Conservation (phyloP, 257 asterid species). For the Henckelia pumila region DNA sequence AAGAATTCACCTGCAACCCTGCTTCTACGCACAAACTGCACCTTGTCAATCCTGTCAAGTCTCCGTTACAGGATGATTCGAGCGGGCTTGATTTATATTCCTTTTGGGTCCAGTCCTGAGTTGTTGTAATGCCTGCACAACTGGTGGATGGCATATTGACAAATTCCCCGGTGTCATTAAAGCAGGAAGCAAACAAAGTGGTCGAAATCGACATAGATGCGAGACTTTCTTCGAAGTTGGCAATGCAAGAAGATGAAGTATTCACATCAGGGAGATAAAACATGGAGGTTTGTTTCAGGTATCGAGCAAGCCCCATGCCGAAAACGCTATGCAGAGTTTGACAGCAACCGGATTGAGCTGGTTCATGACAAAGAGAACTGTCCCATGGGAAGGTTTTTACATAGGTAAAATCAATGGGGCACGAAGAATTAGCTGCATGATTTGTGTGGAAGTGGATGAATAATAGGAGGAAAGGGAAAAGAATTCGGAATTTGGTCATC, state of each 20-base stretch:
- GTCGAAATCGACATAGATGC: slow-evolving; percentile 24
- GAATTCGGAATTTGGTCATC: slow-evolving; percentile 22
- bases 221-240: slow-evolving; percentile 30
- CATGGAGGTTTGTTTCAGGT: slow-evolving; percentile 39
- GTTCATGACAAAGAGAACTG: slow-evolving; percentile 42
- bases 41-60: slow-evolving; percentile 40
- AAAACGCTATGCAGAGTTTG: slow-evolving; percentile 54
- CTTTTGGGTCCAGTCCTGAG: slow-evolving; percentile 36
- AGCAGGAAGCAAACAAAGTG: slow-evolving; percentile 32
- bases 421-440: slow-evolving; percentile 30
- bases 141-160: slow-evolving; percentile 31
- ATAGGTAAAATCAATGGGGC: slow-evolving; percentile 53
- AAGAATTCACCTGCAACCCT: slow-evolving; percentile 42
- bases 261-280: slow-evolving; percentile 47
- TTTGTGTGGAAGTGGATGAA: neutral
- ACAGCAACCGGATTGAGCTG: slow-evolving; percentile 42
- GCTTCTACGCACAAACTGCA: slow-evolving; percentile 60
- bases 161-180: slow-evolving; percentile 44
- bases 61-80: slow-evolving; percentile 49
- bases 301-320: slow-evolving; percentile 45
- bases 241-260: slow-evolving; percentile 43
- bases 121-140: slow-evolving; percentile 50
- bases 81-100: slow-evolving; percentile 30
- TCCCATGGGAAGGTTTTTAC: slow-evolving; percentile 59
- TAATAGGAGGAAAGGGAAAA: slow-evolving; percentile 18